phyloP scores from a whole-genome alignment of 164 flowering plant species.

The Santalum album region DNA sequence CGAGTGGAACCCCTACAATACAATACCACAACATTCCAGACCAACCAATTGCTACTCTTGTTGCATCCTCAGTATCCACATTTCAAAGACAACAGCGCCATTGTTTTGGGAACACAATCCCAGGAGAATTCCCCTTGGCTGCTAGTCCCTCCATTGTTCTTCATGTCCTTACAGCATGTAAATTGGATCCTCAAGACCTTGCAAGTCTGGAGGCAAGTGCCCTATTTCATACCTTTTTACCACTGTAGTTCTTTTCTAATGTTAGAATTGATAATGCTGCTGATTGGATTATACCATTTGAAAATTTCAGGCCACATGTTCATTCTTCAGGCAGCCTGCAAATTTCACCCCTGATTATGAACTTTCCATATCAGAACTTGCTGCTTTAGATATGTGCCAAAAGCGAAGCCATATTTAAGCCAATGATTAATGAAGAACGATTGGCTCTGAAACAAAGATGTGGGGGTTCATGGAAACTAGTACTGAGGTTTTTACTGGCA shows the following conservation, averaged over 20 bases:
- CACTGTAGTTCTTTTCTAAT: slow-evolving; percentile 3
- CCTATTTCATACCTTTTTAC: slow-evolving; percentile 3
- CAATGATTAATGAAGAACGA: slow-evolving; percentile 55
- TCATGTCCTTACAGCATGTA: slow-evolving; percentile 82
- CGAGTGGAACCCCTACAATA: slow-evolving; percentile 63
- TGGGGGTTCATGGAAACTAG: slow-evolving; percentile 97
- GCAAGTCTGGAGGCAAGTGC: slow-evolving; percentile 93
- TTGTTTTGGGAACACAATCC: slow-evolving; percentile 68
- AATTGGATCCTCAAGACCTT: slow-evolving; percentile 84
- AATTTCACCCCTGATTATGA: slow-evolving; percentile 68
- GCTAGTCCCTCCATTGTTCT: slow-evolving; percentile 92
- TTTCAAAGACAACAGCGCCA: slow-evolving; percentile 65
- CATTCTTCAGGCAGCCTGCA: slow-evolving; percentile 88
- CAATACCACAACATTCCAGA: slow-evolving; percentile 72
- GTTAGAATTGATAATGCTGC: slow-evolving; percentile 67
- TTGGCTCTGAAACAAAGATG: slow-evolving; percentile 53
- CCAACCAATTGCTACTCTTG: slow-evolving; percentile 50
- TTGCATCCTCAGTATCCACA: slow-evolving; percentile 35
- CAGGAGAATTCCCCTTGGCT: slow-evolving; percentile 90
- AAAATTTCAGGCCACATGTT: slow-evolving; percentile 77
- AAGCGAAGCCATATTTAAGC: slow-evolving; percentile 86
- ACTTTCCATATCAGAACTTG: slow-evolving; percentile 84
- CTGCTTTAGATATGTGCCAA: slow-evolving; percentile 91
- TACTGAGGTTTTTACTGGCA: slow-evolving; percentile 74
- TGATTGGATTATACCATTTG: slow-evolving; percentile 33